Percentiles rank a stretch among this genome's conserved stretches.
Conservation (phyloP, 2,329 filamentous ascomycete genomes). For the Fusarium buxicola region DNA sequence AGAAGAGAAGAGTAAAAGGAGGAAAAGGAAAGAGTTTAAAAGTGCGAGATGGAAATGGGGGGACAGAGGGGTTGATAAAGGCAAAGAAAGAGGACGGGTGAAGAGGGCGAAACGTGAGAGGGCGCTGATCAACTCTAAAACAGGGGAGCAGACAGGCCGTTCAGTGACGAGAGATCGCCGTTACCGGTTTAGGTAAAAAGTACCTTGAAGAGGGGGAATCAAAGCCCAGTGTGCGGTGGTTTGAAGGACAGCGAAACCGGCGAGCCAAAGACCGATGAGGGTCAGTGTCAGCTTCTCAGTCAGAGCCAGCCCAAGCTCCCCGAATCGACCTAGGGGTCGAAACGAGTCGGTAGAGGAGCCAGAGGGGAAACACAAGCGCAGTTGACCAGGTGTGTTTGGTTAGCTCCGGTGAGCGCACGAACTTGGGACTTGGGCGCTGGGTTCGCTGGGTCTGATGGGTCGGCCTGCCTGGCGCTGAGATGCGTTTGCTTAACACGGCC, state of each 20-base stretch:
- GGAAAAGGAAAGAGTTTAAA: constrained; percentile 24
- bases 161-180: constrained; percentile 44
- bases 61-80: constrained; percentile 42
- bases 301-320: constrained; percentile 15
- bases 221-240: constrained; percentile 28
- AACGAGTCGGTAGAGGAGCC: not conserved
- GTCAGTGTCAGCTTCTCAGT: constrained; percentile 2
- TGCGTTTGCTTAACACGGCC: constrained; percentile 18
- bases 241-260: constrained; percentile 38
- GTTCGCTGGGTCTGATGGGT: constrained; percentile 2
- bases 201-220: constrained; percentile 32
- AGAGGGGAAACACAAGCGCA: constrained; percentile 5
- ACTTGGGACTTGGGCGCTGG: constrained; percentile 10
- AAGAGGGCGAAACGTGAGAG: constrained; percentile 34
- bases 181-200: constrained; percentile 44
- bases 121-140: constrained; percentile 47
- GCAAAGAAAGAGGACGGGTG: constrained; percentile 31
- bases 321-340: constrained; percentile 16
- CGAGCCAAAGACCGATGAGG: constrained; percentile 9
- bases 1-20: constrained; percentile 11
- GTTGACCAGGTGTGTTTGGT: constrained; percentile 17
- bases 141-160: constrained; percentile 34
- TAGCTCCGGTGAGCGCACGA: constrained; percentile 6
- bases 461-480: constrained; percentile 6
- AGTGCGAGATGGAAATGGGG: constrained; percentile 20